A percentile compares a stretch with the other conserved stretches of the same genome.
These are phyloP conservation scores for Phytophthora parvispora DNA, from an alignment of 352 stramenopile species.

Conservation along the genomic window DNA sequence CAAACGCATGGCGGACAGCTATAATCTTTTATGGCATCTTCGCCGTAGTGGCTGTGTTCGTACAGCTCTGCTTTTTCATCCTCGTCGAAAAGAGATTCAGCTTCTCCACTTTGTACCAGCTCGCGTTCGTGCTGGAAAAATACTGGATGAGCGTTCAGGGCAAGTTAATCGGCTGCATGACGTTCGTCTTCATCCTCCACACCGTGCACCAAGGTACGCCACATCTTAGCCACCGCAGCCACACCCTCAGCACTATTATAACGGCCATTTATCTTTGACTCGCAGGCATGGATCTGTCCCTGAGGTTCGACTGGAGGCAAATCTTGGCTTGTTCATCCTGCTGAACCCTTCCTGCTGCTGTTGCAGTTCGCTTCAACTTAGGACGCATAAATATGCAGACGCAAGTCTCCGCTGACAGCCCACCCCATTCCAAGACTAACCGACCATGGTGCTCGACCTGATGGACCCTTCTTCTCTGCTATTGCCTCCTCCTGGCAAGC, in stretches of 20 bases:
- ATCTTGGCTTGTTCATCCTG: background rate
- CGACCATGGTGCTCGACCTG: constrained; percentile 11
- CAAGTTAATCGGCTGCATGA: constrained; percentile 29
- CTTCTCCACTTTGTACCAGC: constrained; percentile 27
- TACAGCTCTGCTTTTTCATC: constrained; percentile 15
- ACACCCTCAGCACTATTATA: background rate
- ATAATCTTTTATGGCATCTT: constrained; percentile 6
- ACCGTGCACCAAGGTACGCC: constrained; percentile 18
- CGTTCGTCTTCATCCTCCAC: constrained; percentile 36
- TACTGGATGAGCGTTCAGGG: constrained; percentile 35
- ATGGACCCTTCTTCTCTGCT: constrained; percentile 13
- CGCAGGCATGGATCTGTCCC: constrained; percentile 3
- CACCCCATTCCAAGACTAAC: background rate
- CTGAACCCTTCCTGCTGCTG: background rate
- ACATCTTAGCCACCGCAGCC: background rate
- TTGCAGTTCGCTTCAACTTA: constrained; percentile 15
- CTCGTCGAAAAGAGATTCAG: constrained; percentile 34
- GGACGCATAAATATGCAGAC: background rate
- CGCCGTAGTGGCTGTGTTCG: constrained; percentile 10
- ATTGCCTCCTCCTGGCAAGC: constrained; percentile 5
- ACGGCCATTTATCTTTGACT: background rate
- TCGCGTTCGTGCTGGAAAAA: constrained; percentile 48
- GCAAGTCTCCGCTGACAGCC: no score
- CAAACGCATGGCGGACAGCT: background rate
- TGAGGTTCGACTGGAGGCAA: constrained; percentile 6